Evolutionary conservation across 148 eudicot species (phyloP).

Genomic region (Pouteria glomerata): DNA sequence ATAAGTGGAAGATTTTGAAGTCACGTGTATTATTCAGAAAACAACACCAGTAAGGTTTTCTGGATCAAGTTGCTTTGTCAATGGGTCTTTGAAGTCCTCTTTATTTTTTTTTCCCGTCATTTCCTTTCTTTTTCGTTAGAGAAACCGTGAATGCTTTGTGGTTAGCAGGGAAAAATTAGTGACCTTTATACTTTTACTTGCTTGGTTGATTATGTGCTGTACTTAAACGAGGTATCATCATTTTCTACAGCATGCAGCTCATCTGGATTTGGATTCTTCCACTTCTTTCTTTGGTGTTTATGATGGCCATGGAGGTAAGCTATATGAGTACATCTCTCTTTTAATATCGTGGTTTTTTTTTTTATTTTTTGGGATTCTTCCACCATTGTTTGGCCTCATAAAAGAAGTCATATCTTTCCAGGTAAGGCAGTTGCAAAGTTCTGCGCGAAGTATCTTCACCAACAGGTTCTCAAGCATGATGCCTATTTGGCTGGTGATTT

Average conservation of each 20-base stretch:
- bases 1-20: too few relatives aligned
- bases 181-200: too few relatives aligned
- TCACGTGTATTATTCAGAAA: too few relatives aligned
- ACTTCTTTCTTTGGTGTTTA: background rate
- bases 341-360: background rate
- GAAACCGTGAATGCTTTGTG: too few relatives aligned
- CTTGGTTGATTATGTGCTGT: too few relatives aligned
- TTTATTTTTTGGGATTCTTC: background rate
- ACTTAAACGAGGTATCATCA: too few relatives aligned
- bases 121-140: too few relatives aligned
- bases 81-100: too few relatives aligned
- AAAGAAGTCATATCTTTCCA: conserved; percentile 23
- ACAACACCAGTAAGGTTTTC: too few relatives aligned
- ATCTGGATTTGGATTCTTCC: background rate
- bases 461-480: conserved; percentile 55
- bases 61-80: too few relatives aligned
- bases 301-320: conserved; percentile 1
- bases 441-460: conserved; percentile 82
- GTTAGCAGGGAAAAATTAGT: too few relatives aligned
- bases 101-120: too few relatives aligned
- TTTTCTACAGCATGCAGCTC: background rate
- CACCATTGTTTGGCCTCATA: background rate
- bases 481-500: conserved; percentile 56
- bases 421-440: conserved; percentile 73
- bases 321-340: background rate